Conservation (phyloP, 2,329 filamentous ascomycete species). For the Biscogniauxia marginata region DNA sequence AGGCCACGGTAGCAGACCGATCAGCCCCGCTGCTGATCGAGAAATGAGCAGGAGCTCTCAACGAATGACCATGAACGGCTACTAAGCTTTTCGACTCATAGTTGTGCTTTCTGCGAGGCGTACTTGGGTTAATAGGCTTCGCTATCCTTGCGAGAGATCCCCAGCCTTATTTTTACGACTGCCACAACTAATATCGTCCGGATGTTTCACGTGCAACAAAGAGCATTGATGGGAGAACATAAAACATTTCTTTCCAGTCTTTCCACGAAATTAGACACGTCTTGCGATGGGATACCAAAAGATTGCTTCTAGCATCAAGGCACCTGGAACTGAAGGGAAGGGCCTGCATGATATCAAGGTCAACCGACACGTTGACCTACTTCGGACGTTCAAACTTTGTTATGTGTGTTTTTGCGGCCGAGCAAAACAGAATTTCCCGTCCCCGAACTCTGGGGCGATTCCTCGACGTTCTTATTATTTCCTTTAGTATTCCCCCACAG, state of each 20-base stretch:
- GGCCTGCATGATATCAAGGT: constrained; percentile 25
- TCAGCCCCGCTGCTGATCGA: constrained; percentile 90
- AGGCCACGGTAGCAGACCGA: constrained; percentile 80
- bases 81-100: constrained; percentile 55
- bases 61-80: constrained; percentile 98
- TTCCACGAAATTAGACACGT: constrained; percentile 16
- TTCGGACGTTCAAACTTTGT: constrained; percentile 29
- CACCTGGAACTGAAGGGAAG: constrained; percentile 19
- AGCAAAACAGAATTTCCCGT: constrained; percentile 36
- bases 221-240: constrained; percentile 12
- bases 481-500: constrained; percentile 42
- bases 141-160: constrained; percentile 15
- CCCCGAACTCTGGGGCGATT: constrained; percentile 31
- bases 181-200: constrained; percentile 17
- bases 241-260: constrained; percentile 18
- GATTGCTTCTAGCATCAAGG: constrained; percentile 21
- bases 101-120: constrained; percentile 26
- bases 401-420: constrained; percentile 39
- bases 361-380: constrained; percentile 19
- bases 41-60: constrained; percentile 97
- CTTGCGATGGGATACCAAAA: constrained; percentile 25
- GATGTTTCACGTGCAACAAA: constrained; percentile 9
- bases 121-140: constrained; percentile 17
- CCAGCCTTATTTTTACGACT: constrained; percentile 21
- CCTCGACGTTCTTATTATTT: constrained; percentile 42